A percentile compares a stretch with the other conserved stretches of the same genome.
Conservation (phyloP, 495 filamentous ascomycete species). For the Hamigera avellanea region DNA sequence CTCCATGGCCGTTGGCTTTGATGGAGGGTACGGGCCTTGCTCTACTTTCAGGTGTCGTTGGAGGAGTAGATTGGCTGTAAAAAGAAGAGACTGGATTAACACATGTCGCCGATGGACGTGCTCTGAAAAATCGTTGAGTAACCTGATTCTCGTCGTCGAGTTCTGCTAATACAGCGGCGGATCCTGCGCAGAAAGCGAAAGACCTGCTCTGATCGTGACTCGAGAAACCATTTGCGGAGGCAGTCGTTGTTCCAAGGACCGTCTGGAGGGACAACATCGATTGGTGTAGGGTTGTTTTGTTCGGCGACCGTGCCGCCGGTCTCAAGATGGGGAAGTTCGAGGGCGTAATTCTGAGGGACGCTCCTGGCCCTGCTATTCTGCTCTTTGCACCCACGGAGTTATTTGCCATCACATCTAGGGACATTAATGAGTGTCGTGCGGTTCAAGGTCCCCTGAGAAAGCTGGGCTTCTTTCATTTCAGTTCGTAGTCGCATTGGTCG, state of each 20-base stretch:
- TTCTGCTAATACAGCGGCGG: slow-evolving; percentile 81
- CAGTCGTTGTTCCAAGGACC: slow-evolving; percentile 82
- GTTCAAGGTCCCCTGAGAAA: slow-evolving; percentile 15
- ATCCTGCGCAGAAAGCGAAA: slow-evolving; percentile 87
- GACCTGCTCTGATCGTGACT: slow-evolving; percentile 52
- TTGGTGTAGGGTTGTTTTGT: slow-evolving; percentile 37
- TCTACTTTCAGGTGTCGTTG: slow-evolving; percentile 31
- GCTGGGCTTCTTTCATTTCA: slow-evolving; percentile 11
- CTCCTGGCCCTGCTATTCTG: slow-evolving; percentile 21
- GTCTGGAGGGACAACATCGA: slow-evolving; percentile 58
- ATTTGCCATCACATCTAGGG: slow-evolving; percentile 25
- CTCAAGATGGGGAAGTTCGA: slow-evolving; percentile 64
- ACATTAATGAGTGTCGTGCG: slow-evolving; percentile 6
- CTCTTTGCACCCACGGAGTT: slow-evolving; percentile 24
- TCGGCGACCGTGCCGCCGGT: slow-evolving; percentile 49
- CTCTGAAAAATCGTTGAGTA: slow-evolving; percentile 81
- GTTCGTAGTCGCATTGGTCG: slow-evolving; percentile 4
- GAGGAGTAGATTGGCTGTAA: slow-evolving; percentile 52
- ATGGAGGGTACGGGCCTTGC: slow-evolving; percentile 20
- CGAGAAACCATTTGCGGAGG: slow-evolving; percentile 78
- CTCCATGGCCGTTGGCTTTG: slow-evolving; percentile 18
- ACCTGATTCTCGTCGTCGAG: slow-evolving; percentile 60
- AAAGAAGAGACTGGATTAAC: slow-evolving; percentile 43
- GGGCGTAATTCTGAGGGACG: slow-evolving; percentile 61
- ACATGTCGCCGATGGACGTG: slow-evolving; percentile 65